Base-by-base conservation (phyloP, 2,329 filamentous ascomycete species). In the Botrytis fabae region DNA sequence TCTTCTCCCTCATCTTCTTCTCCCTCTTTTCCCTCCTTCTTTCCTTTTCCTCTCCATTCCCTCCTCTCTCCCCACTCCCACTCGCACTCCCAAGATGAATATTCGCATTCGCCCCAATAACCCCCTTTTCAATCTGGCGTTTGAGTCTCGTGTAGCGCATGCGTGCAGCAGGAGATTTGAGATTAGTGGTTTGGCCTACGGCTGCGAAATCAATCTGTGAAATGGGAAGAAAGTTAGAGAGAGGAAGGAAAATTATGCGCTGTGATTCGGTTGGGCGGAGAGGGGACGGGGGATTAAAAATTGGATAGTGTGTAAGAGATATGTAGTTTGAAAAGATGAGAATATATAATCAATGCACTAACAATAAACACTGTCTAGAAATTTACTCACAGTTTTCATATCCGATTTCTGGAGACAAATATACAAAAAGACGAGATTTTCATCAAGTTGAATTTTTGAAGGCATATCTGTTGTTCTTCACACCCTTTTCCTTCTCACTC, bases 351-450 rank as follows among this genome's bases (percentile, higher is more conserved):
- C 28, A 69, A 72, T 64, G 5, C 3, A 40, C 1, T 6, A n/a
- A 35, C 35, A 35, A 6, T 35, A 35, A 35, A 35, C 35, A 35
- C 35, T 35, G 35, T 35, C 35, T 35, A 35, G 35, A 14, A 28
- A 18, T 40, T 4, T 32, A 78, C 81, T 75, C 79, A 83, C 83
- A n/a, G 76, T 76, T 76, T 80, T 82, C 75, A 79, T 78, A 60
- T 83, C 81, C 9, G 82, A 81, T 68, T 82, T 81, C 73, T 82
- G 78, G 38, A 84, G 77, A 75, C 82, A 85, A 44, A 81, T 78
- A 76, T 83, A 84, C 40, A 85, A 79, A 74, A 85, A 85, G 76
- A 80, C 79, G 42, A 83, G 76, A 73, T 81, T 82, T 69, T 82
- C 81, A 63, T 84, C 82, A 6, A 81, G 76, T 73, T 82, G 80